Evolutionary conservation across 2,329 filamentous ascomycete species (phyloP), one percentile per base, ranked within the genome.

Genomic region (Colletotrichum tropicale): DNA sequence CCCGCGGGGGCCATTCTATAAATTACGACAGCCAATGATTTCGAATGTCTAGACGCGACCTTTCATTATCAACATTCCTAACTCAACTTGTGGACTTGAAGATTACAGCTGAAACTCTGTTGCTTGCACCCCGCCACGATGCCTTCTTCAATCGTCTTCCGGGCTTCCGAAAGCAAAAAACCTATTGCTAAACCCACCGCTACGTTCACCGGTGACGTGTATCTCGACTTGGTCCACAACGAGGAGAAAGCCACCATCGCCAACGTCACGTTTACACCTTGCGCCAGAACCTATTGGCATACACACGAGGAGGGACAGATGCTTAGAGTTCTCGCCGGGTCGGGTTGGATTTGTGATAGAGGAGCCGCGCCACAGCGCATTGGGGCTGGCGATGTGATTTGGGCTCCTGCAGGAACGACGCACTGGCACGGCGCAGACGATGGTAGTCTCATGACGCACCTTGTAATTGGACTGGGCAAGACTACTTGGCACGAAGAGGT

Each of bases 361-460:
- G 86, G 85, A 2, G 81, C 82, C 26, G 78, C 80, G 65, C 84
- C 85, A 5, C 77, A 80, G 67, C 77, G 81, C 18, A 78, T 88
- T 70, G 80, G 81, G 62, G 83, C 83, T 1, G 86, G 86, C 0
- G 86, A 88, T 79, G 80, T 86, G 1, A 81, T 87, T 26, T 85
- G 84, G 81, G 81, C 81, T 28, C 82, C 84, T 9, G 79, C 84
- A 1, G 85, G 85, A 3, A 86, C 85, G 58, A 84, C 80, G 60
- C 86, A 88, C 77, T 88, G 86, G 86, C 86, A 88, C 78, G 86
- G 86, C 6, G 86, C 84, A 4, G 86, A 84, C 55, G 83, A 83
- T 18, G 80, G 78, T 10, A 86, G 82, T 62, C 78, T 83, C 70
- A 85, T 87, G 86, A 81, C 82, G 64, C 86, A 87, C 80, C 78